Percentiles rank a stretch among this genome's conserved stretches.
These are phyloP conservation scores for Funneliformis caledonium DNA, from an alignment of 371 early-diverging fungal species.

Conservation along the genomic window DNA sequence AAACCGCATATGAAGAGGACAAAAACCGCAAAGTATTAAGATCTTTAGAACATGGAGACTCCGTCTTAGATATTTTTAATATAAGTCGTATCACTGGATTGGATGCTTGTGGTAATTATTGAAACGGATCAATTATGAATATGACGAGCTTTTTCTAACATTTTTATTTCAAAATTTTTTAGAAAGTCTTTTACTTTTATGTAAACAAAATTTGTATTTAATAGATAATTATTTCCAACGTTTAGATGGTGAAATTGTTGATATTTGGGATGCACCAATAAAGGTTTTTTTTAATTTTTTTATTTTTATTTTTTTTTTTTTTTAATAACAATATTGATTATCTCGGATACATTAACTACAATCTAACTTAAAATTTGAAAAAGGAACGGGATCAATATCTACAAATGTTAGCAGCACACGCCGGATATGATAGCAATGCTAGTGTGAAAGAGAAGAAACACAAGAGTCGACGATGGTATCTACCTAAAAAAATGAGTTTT, in stretches of 20 bases:
- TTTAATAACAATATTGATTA: not conserved
- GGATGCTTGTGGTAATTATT: constrained; percentile 62
- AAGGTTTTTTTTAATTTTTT: constrained; percentile 43
- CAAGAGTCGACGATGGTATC: constrained; percentile 64
- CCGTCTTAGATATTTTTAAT: constrained; percentile 75
- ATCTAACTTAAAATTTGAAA: constrained; percentile 2
- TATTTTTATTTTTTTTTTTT: too few relatives aligned
- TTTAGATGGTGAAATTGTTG: constrained; percentile 75
- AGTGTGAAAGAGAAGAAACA: constrained; percentile 58
- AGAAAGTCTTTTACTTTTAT: constrained; percentile 73
- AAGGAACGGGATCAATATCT: constrained; percentile 73
- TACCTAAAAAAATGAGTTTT: not conserved
- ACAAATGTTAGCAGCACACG: constrained; percentile 63
- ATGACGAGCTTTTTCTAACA: not conserved
- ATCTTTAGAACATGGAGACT: constrained; percentile 72
- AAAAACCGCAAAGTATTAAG: constrained; percentile 75
- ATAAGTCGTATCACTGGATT: constrained; percentile 73
- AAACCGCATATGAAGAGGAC: constrained; percentile 68
- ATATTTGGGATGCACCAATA: constrained; percentile 72
- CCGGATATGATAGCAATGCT: constrained; percentile 56
- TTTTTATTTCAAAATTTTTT: constrained; percentile 11
- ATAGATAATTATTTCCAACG: constrained; percentile 79
- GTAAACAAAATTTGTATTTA: constrained; percentile 75
- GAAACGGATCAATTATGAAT: not conserved
- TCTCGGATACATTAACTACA: not conserved